Conservation (phyloP, 2,329 filamentous ascomycete genomes). For the Furcasterigmium furcatum region DNA sequence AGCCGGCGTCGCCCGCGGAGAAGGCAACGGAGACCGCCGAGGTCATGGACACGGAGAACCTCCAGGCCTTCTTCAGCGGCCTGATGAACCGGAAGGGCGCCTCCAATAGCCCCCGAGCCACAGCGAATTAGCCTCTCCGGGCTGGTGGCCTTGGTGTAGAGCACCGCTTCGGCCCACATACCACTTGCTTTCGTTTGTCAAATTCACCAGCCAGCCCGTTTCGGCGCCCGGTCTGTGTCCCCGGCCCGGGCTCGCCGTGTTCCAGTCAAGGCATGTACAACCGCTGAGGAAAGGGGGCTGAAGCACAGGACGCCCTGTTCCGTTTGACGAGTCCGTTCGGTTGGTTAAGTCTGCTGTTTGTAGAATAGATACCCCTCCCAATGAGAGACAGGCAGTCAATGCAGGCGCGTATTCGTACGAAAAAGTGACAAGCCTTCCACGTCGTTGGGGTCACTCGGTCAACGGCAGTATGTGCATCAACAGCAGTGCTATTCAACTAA, state of each 20-base stretch:
- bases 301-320: not conserved
- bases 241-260: not conserved
- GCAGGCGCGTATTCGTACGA: no score
- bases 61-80: constrained; percentile 57
- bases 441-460: no score
- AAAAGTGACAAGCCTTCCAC: no score
- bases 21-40: constrained; percentile 28
- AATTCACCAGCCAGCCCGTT: not conserved
- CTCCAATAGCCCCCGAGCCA: not conserved
- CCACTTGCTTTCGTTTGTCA: not conserved
- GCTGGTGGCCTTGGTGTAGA: not conserved
- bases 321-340: not conserved
- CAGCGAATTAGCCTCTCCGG: not conserved
- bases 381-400: not conserved
- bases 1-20: constrained; percentile 24
- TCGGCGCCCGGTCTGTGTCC: not conserved
- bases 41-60: constrained; percentile 52
- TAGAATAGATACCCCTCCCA: constrained; percentile 38
- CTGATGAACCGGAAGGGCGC: constrained; percentile 51
- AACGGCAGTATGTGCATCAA: no score
- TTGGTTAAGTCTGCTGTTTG: constrained; percentile 11
- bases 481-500: no score
- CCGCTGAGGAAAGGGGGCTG: not conserved
- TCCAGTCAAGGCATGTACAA: not conserved
- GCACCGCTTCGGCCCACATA: not conserved